A percentile compares a stretch with the other conserved stretches of the same genome.
Conservation (phyloP, 2,329 filamentous ascomycete genomes). For the Arthrobotrys sphaeroides region DNA sequence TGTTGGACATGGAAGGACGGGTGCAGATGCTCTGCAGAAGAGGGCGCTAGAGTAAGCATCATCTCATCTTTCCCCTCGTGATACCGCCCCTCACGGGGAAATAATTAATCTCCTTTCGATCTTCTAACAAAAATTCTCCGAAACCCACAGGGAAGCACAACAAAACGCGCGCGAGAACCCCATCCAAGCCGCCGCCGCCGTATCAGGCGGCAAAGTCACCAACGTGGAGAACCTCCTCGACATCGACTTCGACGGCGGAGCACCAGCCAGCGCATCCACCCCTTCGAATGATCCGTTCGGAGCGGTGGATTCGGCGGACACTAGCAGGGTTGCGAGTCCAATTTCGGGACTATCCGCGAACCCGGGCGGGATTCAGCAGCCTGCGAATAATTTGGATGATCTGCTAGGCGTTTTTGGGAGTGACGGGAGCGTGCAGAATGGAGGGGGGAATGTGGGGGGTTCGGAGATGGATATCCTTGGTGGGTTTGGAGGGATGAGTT, state of each 20-base stretch:
- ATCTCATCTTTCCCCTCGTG: background rate
- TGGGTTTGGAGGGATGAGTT: conserved; percentile 82
- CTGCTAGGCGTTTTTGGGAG: conserved; percentile 76
- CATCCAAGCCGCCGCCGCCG: conserved; percentile 83
- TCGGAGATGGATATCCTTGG: conserved; percentile 72
- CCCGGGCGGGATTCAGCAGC: conserved; percentile 58
- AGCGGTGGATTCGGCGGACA: conserved; percentile 71
- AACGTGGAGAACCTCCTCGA: conserved; percentile 96
- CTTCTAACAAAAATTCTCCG: conserved; percentile 2
- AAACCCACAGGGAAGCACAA: conserved; percentile 74
- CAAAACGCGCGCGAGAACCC: conserved; percentile 94
- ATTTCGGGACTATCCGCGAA: conserved; percentile 62
- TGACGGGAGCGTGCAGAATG: conserved; percentile 59
- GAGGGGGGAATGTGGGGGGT: conserved; percentile 55
- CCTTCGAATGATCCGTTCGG: conserved; percentile 66
- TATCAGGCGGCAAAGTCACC: conserved; percentile 62
- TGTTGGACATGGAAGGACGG: conserved; percentile 91
- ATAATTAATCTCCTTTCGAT: background rate
- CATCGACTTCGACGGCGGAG: conserved; percentile 93
- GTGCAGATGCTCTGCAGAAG: conserved; percentile 91
- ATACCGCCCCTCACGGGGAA: background rate
- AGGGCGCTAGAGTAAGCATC: conserved; percentile 81
- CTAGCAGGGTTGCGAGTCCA: conserved; percentile 74
- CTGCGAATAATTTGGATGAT: conserved; percentile 77
- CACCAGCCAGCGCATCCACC: conserved; percentile 83